Base-by-base conservation (phyloP, 257 asterid species). In the Nicotiana tomentosiformis region DNA sequence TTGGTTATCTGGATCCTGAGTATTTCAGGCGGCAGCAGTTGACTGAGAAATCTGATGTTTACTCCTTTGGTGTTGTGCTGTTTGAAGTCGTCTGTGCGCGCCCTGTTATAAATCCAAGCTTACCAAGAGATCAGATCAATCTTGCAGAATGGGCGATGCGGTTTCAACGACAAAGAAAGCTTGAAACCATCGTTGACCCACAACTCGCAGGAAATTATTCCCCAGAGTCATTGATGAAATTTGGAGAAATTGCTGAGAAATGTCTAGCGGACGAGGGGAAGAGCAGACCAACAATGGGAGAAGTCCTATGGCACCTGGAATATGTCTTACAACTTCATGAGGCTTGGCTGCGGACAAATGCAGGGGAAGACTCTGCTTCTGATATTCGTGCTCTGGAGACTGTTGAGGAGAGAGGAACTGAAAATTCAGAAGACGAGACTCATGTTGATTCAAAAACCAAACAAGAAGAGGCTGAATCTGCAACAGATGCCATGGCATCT, bases 111-210 rank as follows among this genome's bases (percentile, higher is more conserved):
- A 91, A 94, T 70, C 98, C 97, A 4, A 85, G 91, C 8, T 82
- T 93, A 88, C 97, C 98, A 0, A 89, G 80, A 67, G 98, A 94
- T 51, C 94, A 94, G 89, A 91, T 94, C 72, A 94, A 92, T 86
- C 94, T 94, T 29, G 98, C 98, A 0, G 98, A 94, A 61, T 94
- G 98, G 97, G 98, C 97, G 2, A 83, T 91, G 96, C 86, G 86
- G 64, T 89, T 94, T 92, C 97, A 92, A 79, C 82, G 89, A 37
- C 83, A 94, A 88, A 87, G 81, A 53, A 86, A 87, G 3, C 93
- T 94, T 0, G 97, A 92, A 83, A 88, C 84, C 29, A 91, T 94
- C n/a, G 84, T 94, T 7, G 97, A 94, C 49, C 88, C 87, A 3
- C 81, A 57, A 16, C 92, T 94, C 4, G 78, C 3, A 32, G 97